Evolutionary conservation across 768 basidiomycete species (phyloP).

Genomic region (Neoboletus subvelutipes): DNA sequence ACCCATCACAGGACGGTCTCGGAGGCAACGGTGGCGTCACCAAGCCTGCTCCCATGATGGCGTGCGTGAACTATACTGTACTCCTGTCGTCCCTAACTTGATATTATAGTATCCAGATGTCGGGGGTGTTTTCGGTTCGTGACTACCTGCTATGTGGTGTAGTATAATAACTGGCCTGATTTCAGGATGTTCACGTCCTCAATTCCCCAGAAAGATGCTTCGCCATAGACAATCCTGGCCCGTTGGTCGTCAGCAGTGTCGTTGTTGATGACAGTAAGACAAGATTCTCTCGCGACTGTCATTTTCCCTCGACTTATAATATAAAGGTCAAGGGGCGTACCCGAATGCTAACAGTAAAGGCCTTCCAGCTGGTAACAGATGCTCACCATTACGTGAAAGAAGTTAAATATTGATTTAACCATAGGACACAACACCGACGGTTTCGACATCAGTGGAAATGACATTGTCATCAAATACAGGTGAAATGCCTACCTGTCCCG

Average conservation of each 20-base stretch:
- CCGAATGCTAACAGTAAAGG: conserved; percentile 53
- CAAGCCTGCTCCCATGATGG: too few relatives aligned
- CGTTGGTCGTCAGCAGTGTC: conserved; percentile 43
- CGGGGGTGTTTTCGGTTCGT: conserved; percentile 39
- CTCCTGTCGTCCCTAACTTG: neutral
- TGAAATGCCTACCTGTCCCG: neutral
- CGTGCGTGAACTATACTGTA: too few relatives aligned
- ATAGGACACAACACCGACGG: conserved; percentile 51
- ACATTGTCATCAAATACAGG: conserved; percentile 34
- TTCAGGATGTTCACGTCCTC: conserved; percentile 36
- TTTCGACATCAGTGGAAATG: conserved; percentile 42
- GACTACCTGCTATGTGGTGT: neutral
- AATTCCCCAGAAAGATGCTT: conserved; percentile 41
- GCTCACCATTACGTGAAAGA: neutral
- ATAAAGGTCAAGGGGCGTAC: conserved; percentile 48
- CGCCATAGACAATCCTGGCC: conserved; percentile 28
- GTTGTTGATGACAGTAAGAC: conserved; percentile 57
- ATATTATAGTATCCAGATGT: conserved; percentile 36
- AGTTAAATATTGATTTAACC: neutral
- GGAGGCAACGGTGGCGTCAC: too few relatives aligned
- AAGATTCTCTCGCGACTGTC: neutral
- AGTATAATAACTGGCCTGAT: neutral
- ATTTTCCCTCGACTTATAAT: neutral
- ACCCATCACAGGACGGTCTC: too few relatives aligned
- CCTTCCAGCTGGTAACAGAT: conserved; percentile 41